Evolutionary conservation across 1,139 yeast genomes (phyloP), one percentile per base, ranked within the genome.

Genomic region (Debaryomyces robertsiae): DNA sequence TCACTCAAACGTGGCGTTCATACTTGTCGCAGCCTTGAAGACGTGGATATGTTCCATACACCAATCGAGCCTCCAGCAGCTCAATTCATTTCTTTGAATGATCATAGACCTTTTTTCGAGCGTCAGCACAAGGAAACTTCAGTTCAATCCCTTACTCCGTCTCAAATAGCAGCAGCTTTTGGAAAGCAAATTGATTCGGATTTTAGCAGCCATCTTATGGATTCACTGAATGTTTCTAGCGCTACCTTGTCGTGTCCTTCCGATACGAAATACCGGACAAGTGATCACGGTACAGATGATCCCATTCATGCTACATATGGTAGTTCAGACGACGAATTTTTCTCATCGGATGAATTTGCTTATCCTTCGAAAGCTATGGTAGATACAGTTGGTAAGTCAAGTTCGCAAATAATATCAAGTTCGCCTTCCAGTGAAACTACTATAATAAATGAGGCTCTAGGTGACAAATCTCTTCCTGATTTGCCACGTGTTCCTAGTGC

Each of bases 381-480:
- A 6, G 15, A 10, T 6, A 9, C 16, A 6, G 17, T 10, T 13
- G 25, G 32, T 23, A 11, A 33, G 7, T 10, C 41, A 16, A 38
- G 24, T 28, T 36, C 46, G 14, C 41, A 47, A 7, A 32, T 23
- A 18, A 42, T 43, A 9, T 36, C 44, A 25, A 55, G 53, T 11
- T 59, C 67, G 9, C 48, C 54, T 33, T 63, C 71, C 1, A 66
- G 70, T 42, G 72, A 66, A 36, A 65, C 60, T 4, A 67, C 72
- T 3, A 57, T 66, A 10, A 63, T 61, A 7, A 57, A 61, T 24
- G 61, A 57, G 11, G 17, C n/a, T 27, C 27, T 24, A 2, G 34
- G 28, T 7, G 39, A 39, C 4, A 39, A 39, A 17, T 10, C 27
- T 23, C 30, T 27, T 15, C 34, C 40, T 23, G 30, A n/a, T 10